Evolutionary conservation across 768 basidiomycete species (phyloP), one percentile per base, ranked within the genome.

Genomic region (Podaxis rugospora): DNA sequence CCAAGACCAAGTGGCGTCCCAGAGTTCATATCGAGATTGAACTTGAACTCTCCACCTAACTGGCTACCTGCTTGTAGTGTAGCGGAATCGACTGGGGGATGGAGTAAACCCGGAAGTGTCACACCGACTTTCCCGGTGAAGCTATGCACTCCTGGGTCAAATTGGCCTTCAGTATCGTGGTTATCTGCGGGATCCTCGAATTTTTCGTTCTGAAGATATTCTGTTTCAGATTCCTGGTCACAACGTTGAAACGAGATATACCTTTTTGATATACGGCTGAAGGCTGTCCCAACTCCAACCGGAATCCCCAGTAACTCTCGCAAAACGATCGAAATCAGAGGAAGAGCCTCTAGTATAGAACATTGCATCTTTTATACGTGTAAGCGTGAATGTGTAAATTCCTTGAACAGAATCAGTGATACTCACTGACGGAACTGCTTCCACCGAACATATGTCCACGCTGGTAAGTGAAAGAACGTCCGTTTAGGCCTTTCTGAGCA

Each of bases 401-500:
- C 7, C 11, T 44, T 18, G 14, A 32, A 9, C 7, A 32, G 32
- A 32, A 32, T 32, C n/a, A 6, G 18, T 21, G 9, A 44, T 44
- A 44, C 42, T 18, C n/a, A 44, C 42, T 44, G 42, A 44, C 42
- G 18, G 42, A 44, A 1, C 67, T 72, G 35, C 63, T 66, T 5
- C 75, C 76, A 5, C 76, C 76, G 1, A 77, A 66, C 16, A 74
- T 62, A 47, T 66, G 58, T 1, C 76, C 76, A 25, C 74, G 59
- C 3, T 69, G 65, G 55, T 68, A 73, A 23, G 62, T 21, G 9
- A 75, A 57, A 2, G 64, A 28, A 1, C 72, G 70, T 35, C 65
- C 65, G 53, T 66, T 63, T 0, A 76, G 63, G 9, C 67, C 70
- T 1, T 50, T 23, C 52, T 75, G 74, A 6, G 73, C 69, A 10